Conservation (phyloP, 2,329 filamentous ascomycete genomes). For the Colletotrichum noveboracense region DNA sequence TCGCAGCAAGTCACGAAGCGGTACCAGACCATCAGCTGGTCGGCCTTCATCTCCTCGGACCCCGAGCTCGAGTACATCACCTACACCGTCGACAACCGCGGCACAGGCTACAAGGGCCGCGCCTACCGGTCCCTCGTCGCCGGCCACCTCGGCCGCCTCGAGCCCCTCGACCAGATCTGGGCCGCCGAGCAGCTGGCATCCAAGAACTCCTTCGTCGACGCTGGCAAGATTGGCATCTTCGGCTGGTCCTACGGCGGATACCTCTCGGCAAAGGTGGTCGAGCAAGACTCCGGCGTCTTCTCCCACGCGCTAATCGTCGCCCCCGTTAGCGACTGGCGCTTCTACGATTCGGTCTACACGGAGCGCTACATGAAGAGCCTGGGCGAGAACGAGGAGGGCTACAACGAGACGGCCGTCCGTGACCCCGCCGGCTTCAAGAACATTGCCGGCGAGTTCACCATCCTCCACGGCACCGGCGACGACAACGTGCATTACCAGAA, state of each 20-base stretch:
- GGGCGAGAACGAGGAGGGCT: conserved; percentile 61
- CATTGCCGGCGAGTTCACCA: conserved; percentile 62
- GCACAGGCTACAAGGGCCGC: conserved; percentile 69
- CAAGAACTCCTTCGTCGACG: conserved; percentile 59
- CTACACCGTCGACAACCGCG: conserved; percentile 73
- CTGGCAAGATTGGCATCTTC: conserved; percentile 67
- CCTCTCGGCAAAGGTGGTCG: conserved; percentile 69
- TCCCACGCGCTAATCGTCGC: conserved; percentile 68
- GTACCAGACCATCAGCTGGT: conserved; percentile 62
- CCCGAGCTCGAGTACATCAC: conserved; percentile 71
- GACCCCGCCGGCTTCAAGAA: conserved; percentile 66
- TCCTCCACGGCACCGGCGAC: conserved; percentile 72
- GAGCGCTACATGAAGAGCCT: conserved; percentile 75
- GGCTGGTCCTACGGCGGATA: conserved; percentile 75
- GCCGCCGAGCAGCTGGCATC: conserved; percentile 61
- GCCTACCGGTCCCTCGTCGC: conserved; percentile 64
- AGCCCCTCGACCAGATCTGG: conserved; percentile 72
- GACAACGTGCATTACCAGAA: conserved; percentile 79
- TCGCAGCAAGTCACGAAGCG: conserved; percentile 65
- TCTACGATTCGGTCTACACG: conserved; percentile 76
- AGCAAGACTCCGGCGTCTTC: conserved; percentile 65
- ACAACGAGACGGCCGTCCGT: conserved; percentile 65
- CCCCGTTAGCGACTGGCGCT: conserved; percentile 71
- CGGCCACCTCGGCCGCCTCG: conserved; percentile 64
- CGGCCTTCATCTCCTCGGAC: conserved; percentile 69